Evolutionary conservation across 2,329 filamentous ascomycete species (phyloP).

Genomic region (Fusarium sp.): DNA sequence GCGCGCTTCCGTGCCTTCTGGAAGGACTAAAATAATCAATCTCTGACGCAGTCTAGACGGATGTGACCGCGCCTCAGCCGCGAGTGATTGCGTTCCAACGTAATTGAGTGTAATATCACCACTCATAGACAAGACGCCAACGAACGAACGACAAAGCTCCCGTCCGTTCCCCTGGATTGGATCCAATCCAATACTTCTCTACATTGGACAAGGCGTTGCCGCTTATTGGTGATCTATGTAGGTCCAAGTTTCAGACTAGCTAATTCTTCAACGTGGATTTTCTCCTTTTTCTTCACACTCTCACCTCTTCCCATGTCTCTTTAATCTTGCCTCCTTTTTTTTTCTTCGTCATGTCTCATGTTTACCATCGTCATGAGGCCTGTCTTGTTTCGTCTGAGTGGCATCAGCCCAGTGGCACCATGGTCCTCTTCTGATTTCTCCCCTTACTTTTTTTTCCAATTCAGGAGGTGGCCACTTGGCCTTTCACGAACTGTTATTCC

Average conservation of each 20-base stretch:
- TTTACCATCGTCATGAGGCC: slow-evolving; percentile 16
- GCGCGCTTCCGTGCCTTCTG: slow-evolving; percentile 1
- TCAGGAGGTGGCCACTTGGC: slow-evolving; percentile 25
- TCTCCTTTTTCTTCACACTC: neutral
- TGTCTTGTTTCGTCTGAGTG: slow-evolving; percentile 11
- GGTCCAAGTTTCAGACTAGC: neutral
- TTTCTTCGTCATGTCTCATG: slow-evolving; percentile 12
- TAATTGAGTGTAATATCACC: neutral
- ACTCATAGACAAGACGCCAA: neutral
- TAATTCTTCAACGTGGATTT: neutral
- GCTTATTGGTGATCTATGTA: slow-evolving; percentile 7
- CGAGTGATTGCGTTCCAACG: neutral
- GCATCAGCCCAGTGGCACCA: slow-evolving; percentile 21
- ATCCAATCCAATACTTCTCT: neutral
- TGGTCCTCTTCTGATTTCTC: slow-evolving; percentile 7
- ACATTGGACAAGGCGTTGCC: slow-evolving; percentile 2
- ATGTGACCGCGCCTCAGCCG: slow-evolving; percentile 2
- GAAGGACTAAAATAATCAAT: neutral
- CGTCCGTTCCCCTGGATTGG: neutral
- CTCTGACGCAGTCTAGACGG: neutral
- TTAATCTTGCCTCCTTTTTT: neutral
- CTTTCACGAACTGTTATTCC: slow-evolving; percentile 13
- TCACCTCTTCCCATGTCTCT: neutral
- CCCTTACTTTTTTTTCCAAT: neutral
- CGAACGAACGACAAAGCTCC: neutral